These are phyloP conservation scores for Pseudozyma sp. DNA, from an alignment of 1,284 basidiomycete genomes.

Conservation along the genomic window DNA sequence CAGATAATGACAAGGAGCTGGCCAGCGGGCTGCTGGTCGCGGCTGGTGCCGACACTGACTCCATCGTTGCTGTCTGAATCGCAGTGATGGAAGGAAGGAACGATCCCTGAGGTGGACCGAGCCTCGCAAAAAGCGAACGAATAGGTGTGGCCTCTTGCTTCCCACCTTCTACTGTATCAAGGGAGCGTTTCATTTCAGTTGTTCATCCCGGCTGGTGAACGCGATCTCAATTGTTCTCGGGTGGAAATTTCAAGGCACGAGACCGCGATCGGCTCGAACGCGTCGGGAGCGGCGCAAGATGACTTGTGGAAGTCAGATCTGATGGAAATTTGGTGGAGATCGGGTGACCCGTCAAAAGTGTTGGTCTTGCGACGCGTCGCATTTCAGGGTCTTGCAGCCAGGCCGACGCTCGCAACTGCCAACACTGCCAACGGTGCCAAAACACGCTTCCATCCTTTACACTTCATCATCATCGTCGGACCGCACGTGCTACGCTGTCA, in stretches of 20 bases:
- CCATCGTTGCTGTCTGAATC: conserved; percentile 4
- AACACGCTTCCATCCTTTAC: conserved; percentile 8
- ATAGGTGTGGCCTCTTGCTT: no score
- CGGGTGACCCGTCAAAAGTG: conserved; percentile 7
- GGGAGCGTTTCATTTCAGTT: no score
- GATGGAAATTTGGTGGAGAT: not conserved
- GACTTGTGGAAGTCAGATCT: no score
- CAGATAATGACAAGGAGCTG: conserved; percentile 1
- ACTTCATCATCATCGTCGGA: conserved; percentile 16
- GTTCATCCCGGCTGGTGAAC: no score
- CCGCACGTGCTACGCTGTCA: not conserved
- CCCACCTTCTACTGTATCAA: no score
- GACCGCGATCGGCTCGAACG: not conserved
- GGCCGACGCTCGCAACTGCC: conserved; percentile 10
- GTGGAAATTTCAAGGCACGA: not conserved
- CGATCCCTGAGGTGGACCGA: not conserved
- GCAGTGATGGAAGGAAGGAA: not conserved
- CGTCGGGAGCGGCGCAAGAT: not conserved
- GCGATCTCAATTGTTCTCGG: no score
- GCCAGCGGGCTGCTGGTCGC: not conserved
- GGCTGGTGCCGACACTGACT: not conserved
- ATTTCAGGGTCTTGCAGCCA: not conserved
- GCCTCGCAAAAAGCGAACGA: no score
- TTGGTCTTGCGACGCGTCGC: conserved; percentile 31
- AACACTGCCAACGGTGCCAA: not conserved